These are phyloP conservation scores for Forsythia viridissima DNA, from an alignment of 257 asterid genomes.

Conservation along the genomic window DNA sequence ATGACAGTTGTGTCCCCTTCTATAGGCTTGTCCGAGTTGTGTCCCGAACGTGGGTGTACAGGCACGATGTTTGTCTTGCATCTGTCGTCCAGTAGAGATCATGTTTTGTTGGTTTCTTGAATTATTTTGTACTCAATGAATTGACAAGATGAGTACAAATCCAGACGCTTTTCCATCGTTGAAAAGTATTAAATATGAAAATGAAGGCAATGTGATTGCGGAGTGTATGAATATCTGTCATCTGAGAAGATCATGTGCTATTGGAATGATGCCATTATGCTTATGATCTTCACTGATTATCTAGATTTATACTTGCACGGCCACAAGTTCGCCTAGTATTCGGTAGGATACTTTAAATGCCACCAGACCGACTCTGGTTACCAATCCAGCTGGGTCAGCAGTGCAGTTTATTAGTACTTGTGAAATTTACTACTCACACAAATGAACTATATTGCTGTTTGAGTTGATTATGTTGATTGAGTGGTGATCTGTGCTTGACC, in stretches of 20 bases:
- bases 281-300: neutral
- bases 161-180: neutral
- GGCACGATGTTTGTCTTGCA: neutral
- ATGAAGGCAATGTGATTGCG: neutral
- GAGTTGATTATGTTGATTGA: neutral
- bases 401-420: neutral
- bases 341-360: neutral
- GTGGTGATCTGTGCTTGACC: neutral
- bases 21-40: neutral
- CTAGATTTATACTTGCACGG: neutral
- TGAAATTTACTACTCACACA: neutral
- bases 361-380: neutral
- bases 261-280: neutral
- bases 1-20: neutral
- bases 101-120: neutral
- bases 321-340: neutral
- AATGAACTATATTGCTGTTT: neutral
- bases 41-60: neutral
- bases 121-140: neutral
- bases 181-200: too few species aligned
- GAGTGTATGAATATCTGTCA: too few species aligned
- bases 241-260: neutral
- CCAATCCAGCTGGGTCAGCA: neutral
- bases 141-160: neutral
- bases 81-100: neutral